These are phyloP conservation scores for Globisporangium carolinianum DNA, from an alignment of 352 stramenopile species.

Conservation along the genomic window DNA sequence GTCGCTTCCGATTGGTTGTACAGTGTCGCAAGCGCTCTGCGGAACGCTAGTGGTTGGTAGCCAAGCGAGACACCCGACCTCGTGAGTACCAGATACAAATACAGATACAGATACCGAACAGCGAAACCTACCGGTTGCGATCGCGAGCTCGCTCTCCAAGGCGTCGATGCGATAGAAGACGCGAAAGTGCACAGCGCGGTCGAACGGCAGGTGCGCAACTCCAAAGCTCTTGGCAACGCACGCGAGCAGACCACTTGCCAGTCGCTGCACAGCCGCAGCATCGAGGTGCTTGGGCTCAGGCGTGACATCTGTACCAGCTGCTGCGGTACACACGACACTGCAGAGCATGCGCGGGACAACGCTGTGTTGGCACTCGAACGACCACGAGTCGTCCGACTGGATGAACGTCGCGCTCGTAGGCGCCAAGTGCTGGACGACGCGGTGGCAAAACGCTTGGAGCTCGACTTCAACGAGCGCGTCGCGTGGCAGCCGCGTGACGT, in stretches of 20 bases:
- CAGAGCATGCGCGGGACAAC: constrained; percentile 43
- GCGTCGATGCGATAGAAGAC: constrained; percentile 52
- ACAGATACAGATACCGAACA: constrained; percentile 1
- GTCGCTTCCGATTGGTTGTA: constrained; percentile 1
- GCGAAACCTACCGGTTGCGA: constrained; percentile 24
- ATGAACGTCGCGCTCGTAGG: constrained; percentile 15
- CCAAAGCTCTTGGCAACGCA: constrained; percentile 24
- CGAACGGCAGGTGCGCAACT: constrained; percentile 41
- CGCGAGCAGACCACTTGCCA: constrained; percentile 11
- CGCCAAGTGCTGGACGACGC: constrained; percentile 43
- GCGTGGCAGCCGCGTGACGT: constrained; percentile 63
- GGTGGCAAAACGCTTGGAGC: constrained; percentile 65
- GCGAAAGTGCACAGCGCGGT: constrained; percentile 57
- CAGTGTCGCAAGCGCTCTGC: not conserved
- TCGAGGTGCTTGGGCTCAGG: constrained; percentile 11
- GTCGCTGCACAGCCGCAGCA: constrained; percentile 18
- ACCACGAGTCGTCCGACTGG: constrained; percentile 1
- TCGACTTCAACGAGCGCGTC: constrained; percentile 72
- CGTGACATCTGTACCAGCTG: not conserved
- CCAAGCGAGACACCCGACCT: not conserved
- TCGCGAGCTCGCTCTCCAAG: constrained; percentile 44
- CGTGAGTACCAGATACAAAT: not conserved
- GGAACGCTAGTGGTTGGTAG: constrained; percentile 3
- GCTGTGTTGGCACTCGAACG: constrained; percentile 20
- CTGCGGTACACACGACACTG: constrained; percentile 32